Percentiles rank a stretch among this genome's conserved stretches.
phyloP scores from a whole-genome alignment of 768 basidiomycete genomes.

The Chalciporus piperatus region DNA sequence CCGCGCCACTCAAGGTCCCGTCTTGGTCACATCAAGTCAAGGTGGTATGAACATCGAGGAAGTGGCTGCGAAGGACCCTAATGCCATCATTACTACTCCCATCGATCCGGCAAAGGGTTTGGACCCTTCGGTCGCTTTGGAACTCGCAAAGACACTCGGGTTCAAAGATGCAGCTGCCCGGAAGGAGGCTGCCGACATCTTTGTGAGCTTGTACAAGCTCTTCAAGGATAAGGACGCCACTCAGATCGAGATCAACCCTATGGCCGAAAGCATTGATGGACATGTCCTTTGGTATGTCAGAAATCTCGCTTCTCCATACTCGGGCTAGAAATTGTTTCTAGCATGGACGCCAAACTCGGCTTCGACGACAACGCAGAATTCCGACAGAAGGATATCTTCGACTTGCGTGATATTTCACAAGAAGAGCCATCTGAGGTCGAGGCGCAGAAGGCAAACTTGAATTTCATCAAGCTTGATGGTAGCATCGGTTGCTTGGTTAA shows the following conservation, averaged over 20 bases:
- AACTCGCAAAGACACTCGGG: slow-evolving; percentile 86
- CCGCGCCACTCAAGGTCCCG: slow-evolving; percentile 82
- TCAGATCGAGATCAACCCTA: slow-evolving; percentile 98
- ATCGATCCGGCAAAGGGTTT: slow-evolving; percentile 85
- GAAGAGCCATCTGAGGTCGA: slow-evolving; percentile 98
- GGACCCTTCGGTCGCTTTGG: slow-evolving; percentile 64
- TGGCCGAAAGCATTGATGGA: slow-evolving; percentile 90
- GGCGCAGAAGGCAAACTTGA: slow-evolving; percentile 92
- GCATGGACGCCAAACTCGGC: slow-evolving; percentile 99
- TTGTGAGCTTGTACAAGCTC: slow-evolving; percentile 90
- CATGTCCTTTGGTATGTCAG: slow-evolving; percentile 84
- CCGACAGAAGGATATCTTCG: slow-evolving; percentile 89
- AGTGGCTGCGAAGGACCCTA: slow-evolving; percentile 93
- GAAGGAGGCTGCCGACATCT: slow-evolving; percentile 87
- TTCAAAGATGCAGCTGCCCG: slow-evolving; percentile 72
- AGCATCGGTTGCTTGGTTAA: slow-evolving; percentile 97
- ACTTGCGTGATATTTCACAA: slow-evolving; percentile 86
- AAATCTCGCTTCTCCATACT: background rate
- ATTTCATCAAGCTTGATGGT: slow-evolving; percentile 99
- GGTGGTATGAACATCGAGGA: slow-evolving; percentile 99
- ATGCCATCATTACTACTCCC: slow-evolving; percentile 92
- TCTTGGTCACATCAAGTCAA: slow-evolving; percentile 89
- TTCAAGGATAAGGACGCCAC: slow-evolving; percentile 99
- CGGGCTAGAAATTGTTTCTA: slow-evolving; percentile 28
- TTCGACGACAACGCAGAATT: slow-evolving; percentile 99